Conservation (phyloP, 2,329 filamentous ascomycete species). For the Epicoccum sorghinum region DNA sequence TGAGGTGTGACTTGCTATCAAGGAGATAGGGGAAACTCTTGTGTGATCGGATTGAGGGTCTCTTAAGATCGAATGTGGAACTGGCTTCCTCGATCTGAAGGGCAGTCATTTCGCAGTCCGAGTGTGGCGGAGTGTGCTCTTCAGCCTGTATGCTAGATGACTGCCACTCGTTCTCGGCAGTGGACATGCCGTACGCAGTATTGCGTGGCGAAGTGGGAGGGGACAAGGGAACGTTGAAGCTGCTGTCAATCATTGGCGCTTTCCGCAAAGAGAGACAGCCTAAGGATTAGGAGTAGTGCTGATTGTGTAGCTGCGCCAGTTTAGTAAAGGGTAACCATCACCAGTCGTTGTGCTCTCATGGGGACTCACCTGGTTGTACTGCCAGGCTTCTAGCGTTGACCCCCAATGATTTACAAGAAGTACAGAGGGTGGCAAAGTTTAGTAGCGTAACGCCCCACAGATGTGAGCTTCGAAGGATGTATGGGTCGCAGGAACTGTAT, state of each 20-base stretch:
- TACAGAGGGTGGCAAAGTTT: slow-evolving; percentile 17
- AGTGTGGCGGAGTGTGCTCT: slow-evolving; percentile 42
- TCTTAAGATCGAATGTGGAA: slow-evolving; percentile 45
- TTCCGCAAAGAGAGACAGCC: slow-evolving; percentile 25
- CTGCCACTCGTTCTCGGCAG: slow-evolving; percentile 54
- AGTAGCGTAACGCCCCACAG: slow-evolving; percentile 24
- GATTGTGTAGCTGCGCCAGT: slow-evolving; percentile 28
- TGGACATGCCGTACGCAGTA: slow-evolving; percentile 54
- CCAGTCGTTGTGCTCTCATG: slow-evolving; percentile 15
- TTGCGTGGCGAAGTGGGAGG: slow-evolving; percentile 58
- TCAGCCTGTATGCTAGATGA: slow-evolving; percentile 25
- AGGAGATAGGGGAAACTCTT: slow-evolving; percentile 54
- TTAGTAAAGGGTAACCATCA: slow-evolving; percentile 33
- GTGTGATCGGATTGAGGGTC: slow-evolving; percentile 50
- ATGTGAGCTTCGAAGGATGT: slow-evolving; percentile 26
- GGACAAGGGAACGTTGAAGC: slow-evolving; percentile 55
- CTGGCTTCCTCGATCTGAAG: slow-evolving; percentile 45
- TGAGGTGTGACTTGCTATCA: slow-evolving; percentile 41
- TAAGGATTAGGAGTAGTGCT: slow-evolving; percentile 26
- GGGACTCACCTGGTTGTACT: slow-evolving; percentile 25
- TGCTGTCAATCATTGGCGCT: slow-evolving; percentile 53
- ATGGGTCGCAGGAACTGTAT: slow-evolving; percentile 31
- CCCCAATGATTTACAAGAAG: slow-evolving; percentile 15
- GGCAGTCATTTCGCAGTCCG: slow-evolving; percentile 48
- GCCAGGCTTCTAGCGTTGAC: slow-evolving; percentile 17